phyloP scores from a whole-genome alignment of 495 filamentous ascomycete genomes.

The Aspergillus cristatus region DNA sequence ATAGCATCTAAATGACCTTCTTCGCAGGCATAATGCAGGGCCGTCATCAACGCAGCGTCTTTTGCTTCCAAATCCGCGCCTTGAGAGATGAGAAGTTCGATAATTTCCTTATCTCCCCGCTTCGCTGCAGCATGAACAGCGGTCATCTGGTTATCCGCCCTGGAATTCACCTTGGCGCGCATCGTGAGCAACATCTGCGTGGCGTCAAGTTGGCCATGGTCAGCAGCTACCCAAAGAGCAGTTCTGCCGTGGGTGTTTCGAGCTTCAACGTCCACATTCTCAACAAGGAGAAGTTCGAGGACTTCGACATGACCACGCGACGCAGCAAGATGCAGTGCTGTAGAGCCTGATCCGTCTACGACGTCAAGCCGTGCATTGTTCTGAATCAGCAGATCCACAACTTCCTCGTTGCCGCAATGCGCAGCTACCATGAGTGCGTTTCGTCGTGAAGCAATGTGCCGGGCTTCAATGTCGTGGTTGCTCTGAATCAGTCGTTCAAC shows the following conservation, averaged over 20 bases:
- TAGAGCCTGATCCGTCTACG: conserved; percentile 25
- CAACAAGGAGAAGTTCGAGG: conserved; percentile 25
- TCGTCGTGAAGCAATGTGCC: conserved; percentile 24
- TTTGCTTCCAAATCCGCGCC: conserved; percentile 34
- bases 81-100: conserved; percentile 21
- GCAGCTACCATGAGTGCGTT: conserved; percentile 38
- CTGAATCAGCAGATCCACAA: conserved; percentile 32
- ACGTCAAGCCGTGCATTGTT: conserved; percentile 26
- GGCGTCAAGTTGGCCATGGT: conserved; percentile 16
- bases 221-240: conserved; percentile 28
- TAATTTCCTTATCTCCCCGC: conserved; percentile 24
- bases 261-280: conserved; percentile 22
- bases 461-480: conserved; percentile 28
- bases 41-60: conserved; percentile 32
- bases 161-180: conserved; percentile 27
- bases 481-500: conserved; percentile 32
- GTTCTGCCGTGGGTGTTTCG: conserved; percentile 24
- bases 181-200: conserved; percentile 11
- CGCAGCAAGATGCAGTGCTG: conserved; percentile 37
- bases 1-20: conserved; percentile 23
- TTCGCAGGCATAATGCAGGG: conserved; percentile 34
- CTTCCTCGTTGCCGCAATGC: conserved; percentile 37
- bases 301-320: conserved; percentile 31
- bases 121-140: conserved; percentile 31
- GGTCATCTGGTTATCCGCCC: conserved; percentile 29